Evolutionary conservation across 805 yeast genomes (phyloP), one percentile per base, ranked within the genome.

Genomic region (Candida boleticola): DNA sequence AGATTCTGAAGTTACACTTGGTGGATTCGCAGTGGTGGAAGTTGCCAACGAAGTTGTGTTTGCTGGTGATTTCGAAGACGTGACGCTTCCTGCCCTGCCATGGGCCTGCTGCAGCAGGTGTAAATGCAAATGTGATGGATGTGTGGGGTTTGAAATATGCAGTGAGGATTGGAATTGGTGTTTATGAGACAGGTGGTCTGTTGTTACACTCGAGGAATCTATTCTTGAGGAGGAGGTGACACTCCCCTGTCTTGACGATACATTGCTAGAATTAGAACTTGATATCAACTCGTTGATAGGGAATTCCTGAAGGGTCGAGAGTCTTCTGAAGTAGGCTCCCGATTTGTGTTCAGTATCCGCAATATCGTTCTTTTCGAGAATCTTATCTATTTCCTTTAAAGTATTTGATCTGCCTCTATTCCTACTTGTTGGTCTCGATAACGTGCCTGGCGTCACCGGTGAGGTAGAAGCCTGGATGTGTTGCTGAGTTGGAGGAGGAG

Each of bases 311-410:
- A 84, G 57, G 0, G 84, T 79, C 0, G 88, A 81, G 30, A 83
- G 58, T 45, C 89, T 68, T 51, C 82, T 71, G 61, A 82, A 80
- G 54, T 81, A 82, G 19, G 85, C 87, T 18, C 77, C 78, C 29
- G 79, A 77, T 50, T 73, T 77, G 32, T 68, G 75, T 35, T 74
- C 79, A 1, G 71, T 60, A 40, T 69, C 73, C 14, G 61, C 69
- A 30, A 48, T 55, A 23, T 65, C 73, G 44, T 58, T 61, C 39
- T 63, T 63, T 37, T 68, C 73, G 26, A 67, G 50, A 25, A 66
- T 58, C 32, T 47, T 54, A 41, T 66, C 68, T 10, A 64, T 59
- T 40, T 66, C 71, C 36, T 53, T 58, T 30, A 64, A 45, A 0
- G 71, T 65, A 38, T 68, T 64, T 18, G 73, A 66, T 38, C 72